phyloP scores from a whole-genome alignment of 345 rosid genomes.

The Eucalyptus curtisii region DNA sequence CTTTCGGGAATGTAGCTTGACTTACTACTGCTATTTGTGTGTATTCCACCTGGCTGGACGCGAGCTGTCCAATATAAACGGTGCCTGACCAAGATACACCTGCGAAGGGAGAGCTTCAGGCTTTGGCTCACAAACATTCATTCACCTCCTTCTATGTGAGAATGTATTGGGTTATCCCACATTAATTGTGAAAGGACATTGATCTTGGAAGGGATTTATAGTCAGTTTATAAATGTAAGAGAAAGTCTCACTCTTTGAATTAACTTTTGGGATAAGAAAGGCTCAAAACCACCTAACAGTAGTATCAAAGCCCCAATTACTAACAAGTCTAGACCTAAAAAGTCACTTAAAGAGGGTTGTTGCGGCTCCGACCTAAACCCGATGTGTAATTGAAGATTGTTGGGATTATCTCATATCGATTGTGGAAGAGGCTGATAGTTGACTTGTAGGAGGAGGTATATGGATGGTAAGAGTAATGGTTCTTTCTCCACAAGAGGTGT shows the following conservation, averaged over 20 bases:
- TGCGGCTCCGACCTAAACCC: rapidly evolving
- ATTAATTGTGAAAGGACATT: too few relatives aligned
- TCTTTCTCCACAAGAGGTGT: neutral
- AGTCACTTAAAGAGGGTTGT: too few relatives aligned
- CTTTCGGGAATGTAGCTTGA: neutral
- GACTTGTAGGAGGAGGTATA: neutral
- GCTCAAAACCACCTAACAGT: too few relatives aligned
- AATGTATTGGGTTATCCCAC: neutral
- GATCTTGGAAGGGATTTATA: too few relatives aligned
- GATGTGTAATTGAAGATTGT: too few relatives aligned
- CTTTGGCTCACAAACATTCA: neutral
- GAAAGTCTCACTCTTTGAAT: too few relatives aligned
- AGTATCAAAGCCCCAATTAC: too few relatives aligned
- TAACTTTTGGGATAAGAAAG: too few relatives aligned
- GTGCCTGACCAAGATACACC: neutral
- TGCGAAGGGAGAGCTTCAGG: neutral
- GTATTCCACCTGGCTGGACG: neutral
- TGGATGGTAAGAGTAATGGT: neutral
- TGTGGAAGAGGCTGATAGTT: too few relatives aligned
- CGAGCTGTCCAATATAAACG: neutral
- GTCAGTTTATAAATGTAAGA: too few relatives aligned
- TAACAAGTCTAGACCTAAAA: too few relatives aligned
- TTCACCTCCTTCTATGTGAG: neutral
- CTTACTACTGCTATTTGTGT: neutral
- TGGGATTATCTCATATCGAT: too few relatives aligned